Base-by-base conservation (phyloP, 1,284 basidiomycete species). In the Termitomyces sp. region DNA sequence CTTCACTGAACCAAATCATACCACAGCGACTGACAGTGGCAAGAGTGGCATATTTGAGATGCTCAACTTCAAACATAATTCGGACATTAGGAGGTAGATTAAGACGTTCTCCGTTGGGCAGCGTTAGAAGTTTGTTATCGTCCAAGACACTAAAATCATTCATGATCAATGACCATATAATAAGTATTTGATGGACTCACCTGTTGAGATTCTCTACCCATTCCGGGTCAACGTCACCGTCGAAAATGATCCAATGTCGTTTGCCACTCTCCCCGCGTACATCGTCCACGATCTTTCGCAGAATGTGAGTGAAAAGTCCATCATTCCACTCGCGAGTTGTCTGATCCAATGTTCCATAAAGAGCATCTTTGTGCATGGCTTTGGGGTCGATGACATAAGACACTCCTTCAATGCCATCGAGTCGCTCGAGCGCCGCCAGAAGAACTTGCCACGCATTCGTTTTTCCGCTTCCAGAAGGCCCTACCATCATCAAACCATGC, bases 1-100 rank as follows among this genome's bases (percentile, higher is more conserved):
- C 94, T 56, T 97, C 93, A 66, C 93, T 97, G 75, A 99, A 99
- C 97, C 97, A 99, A 64, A 99, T 96, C 97, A 99, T 99, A 69
- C 97, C 97, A 68, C 97, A 99, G 52, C 97, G 95, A 82, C 93
- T 97, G 74, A 99, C 97, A 13, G 97, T 99, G 7, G 97, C 97
- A 44, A 93, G 83, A 1, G 97, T 99, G 0, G 97, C 97, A 68
- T 97, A 99, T 63, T 88, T 91, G 60, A 99, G 82, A 68, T 96
- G 93, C 70, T 99, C 97, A 52, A 99, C 97, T 69, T 99, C 97
- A 66, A 99, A 99, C 93, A 99, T 95, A 71, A 99, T 95, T 55
- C 97, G 88, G 21, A 99, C 96, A 65, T 99, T 99, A 2, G 92
- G 81, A 1, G 97, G 97, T 38, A 99, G 78, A 64, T 95, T 98